These are phyloP conservation scores for Colletotrichum falcatum DNA, from an alignment of 2,329 filamentous ascomycete species.

Conservation along the genomic window DNA sequence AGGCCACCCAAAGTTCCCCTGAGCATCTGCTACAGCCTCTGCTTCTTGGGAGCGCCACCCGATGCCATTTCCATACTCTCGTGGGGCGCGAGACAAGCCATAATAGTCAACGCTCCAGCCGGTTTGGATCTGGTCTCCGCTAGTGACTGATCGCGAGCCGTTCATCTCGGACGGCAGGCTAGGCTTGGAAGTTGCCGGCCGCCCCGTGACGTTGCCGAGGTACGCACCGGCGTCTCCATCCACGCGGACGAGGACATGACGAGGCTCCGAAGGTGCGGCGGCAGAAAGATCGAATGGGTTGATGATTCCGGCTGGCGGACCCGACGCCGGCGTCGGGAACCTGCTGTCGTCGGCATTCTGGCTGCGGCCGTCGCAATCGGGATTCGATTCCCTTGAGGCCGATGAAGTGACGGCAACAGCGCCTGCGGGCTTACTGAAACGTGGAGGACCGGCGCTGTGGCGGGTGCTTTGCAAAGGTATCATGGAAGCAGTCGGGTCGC, in stretches of 20 bases:
- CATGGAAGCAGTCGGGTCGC: conserved; percentile 21
- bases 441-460: conserved; percentile 4
- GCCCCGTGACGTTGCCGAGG: conserved; percentile 21
- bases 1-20: conserved; percentile 26
- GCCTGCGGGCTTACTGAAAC: conserved; percentile 3
- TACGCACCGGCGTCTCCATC: conserved; percentile 31
- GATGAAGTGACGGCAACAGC: not conserved
- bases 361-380: not conserved
- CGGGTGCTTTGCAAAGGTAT: conserved; percentile 19
- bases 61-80: conserved; percentile 32
- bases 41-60: conserved; percentile 38
- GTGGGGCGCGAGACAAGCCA: conserved; percentile 18
- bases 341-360: conserved; percentile 11
- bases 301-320: conserved; percentile 11
- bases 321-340: conserved; percentile 17
- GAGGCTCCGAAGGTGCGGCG: conserved; percentile 23
- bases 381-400: not conserved
- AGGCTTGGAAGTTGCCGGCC: conserved; percentile 4
- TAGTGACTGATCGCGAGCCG: conserved; percentile 27
- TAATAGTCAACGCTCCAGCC: conserved; percentile 39
- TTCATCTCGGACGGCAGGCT: conserved; percentile 11
- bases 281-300: conserved; percentile 35
- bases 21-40: conserved; percentile 34
- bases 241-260: conserved; percentile 36
- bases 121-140: conserved; percentile 29